Percentiles rank a stretch among this genome's conserved stretches.
phyloP scores from a whole-genome alignment of 2,329 filamentous ascomycete species.

The Elsinoe ampelina region DNA sequence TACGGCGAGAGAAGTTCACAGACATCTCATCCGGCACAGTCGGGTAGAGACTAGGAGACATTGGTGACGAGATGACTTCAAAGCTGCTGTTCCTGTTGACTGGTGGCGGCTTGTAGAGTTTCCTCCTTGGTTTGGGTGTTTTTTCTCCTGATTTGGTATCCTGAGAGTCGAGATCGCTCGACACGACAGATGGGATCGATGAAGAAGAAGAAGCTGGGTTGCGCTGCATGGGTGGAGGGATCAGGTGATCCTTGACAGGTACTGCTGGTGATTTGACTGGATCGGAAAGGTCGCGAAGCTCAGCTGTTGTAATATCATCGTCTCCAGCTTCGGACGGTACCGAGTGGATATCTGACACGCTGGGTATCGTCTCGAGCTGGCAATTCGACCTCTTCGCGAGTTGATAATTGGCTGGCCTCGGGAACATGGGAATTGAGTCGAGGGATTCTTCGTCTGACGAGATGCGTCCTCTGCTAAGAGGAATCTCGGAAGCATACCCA shows the following conservation, averaged over 20 bases:
- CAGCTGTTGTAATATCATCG: neutral
- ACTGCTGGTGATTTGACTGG: neutral
- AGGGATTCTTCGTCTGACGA: constrained; percentile 4
- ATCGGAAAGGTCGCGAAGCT: neutral
- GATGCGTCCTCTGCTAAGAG: neutral
- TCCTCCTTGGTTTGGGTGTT: constrained; percentile 19
- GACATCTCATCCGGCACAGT: constrained; percentile 28
- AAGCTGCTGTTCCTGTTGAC: constrained; percentile 20
- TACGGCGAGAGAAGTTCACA: constrained; percentile 27
- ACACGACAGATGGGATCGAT: neutral
- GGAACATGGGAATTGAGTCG: neutral
- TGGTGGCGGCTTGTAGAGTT: constrained; percentile 26
- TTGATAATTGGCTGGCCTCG: neutral
- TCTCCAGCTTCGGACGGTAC: neutral
- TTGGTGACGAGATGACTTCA: constrained; percentile 21
- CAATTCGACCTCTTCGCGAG: neutral
- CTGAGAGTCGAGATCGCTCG: neutral
- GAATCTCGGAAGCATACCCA: constrained; percentile 6
- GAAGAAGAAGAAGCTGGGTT: constrained; percentile 7
- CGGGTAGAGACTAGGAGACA: constrained; percentile 10
- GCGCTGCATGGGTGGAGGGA: constrained; percentile 5
- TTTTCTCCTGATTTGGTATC: constrained; percentile 12
- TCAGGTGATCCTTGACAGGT: neutral
- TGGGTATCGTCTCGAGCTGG: constrained; percentile 7
- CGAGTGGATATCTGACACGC: constrained; percentile 3